Evolutionary conservation across 2,329 filamentous ascomycete species (phyloP).

Genomic region (Trichothecium roseum): DNA sequence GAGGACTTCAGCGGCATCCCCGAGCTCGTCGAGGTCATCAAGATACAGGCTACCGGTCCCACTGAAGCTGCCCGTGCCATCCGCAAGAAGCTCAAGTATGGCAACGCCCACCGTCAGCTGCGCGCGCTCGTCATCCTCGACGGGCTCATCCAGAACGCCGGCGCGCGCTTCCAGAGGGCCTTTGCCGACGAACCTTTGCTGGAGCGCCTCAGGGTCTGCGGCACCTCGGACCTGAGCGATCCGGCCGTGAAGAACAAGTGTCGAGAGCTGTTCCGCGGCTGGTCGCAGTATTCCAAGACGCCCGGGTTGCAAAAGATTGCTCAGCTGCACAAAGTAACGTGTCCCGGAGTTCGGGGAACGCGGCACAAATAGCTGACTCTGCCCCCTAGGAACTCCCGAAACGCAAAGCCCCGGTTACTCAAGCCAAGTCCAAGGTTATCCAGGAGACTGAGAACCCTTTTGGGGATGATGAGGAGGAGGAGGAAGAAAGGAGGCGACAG

Average conservation of each 20-base stretch:
- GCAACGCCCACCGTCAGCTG: constrained; percentile 84
- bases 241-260: constrained; percentile 81
- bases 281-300: constrained; percentile 70
- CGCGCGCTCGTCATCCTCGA: constrained; percentile 83
- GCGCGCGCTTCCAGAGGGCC: constrained; percentile 71
- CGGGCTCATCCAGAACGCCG: constrained; percentile 89
- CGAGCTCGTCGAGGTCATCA: constrained; percentile 88
- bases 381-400: constrained; percentile 46
- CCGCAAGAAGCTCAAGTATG: constrained; percentile 98
- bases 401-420: constrained; percentile 60
- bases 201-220: constrained; percentile 81
- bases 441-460: constrained; percentile 70
- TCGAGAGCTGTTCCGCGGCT: constrained; percentile 74
- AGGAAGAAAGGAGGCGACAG: constrained; percentile 15
- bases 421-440: constrained; percentile 74
- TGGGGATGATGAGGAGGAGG: constrained; percentile 53
- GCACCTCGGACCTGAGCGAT: constrained; percentile 76
- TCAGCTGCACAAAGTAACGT: constrained; percentile 58
- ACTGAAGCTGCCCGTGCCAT: constrained; percentile 84
- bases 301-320: constrained; percentile 72
- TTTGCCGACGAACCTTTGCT: constrained; percentile 88
- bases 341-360: constrained; percentile 1
- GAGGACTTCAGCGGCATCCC: constrained; percentile 88
- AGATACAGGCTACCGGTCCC: constrained; percentile 77
- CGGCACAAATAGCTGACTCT: constrained; percentile 1